Percentiles rank a stretch among this genome's conserved stretches.
phyloP scores from a whole-genome alignment of 805 yeast species.

The Alloascoidea hylecoeti region DNA sequence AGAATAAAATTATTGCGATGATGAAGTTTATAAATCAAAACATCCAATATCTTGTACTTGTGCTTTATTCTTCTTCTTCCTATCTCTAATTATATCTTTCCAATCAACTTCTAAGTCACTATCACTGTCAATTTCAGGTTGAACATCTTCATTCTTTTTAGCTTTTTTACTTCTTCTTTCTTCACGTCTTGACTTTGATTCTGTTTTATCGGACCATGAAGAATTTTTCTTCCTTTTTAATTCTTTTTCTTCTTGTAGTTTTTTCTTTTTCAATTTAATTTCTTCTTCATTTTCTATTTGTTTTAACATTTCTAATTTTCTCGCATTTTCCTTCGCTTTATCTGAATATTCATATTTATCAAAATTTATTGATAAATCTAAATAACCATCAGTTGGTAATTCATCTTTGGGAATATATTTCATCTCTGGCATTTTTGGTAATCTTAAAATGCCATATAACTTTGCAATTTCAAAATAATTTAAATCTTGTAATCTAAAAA shows the following conservation, averaged over 20 bases:
- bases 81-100: conserved; percentile 66
- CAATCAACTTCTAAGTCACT: conserved; percentile 55
- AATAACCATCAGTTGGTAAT: conserved; percentile 66
- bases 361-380: conserved; percentile 49
- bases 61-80: conserved; percentile 39
- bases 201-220: conserved; percentile 71
- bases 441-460: conserved; percentile 65
- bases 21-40: neutral
- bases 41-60: neutral
- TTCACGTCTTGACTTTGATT: conserved; percentile 43
- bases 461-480: conserved; percentile 63
- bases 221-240: conserved; percentile 31
- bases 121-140: conserved; percentile 22
- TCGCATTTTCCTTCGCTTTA: conserved; percentile 41
- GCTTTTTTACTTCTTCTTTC: conserved; percentile 57
- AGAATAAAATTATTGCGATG: too few relatives aligned
- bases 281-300: conserved; percentile 32
- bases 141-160: conserved; percentile 40
- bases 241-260: conserved; percentile 14
- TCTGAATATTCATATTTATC: conserved; percentile 56
- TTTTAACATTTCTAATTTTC: conserved; percentile 49
- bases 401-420: conserved; percentile 27
- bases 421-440: conserved; percentile 93
- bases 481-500: conserved; percentile 59
- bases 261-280: conserved; percentile 15